Evolutionary conservation across 2,329 filamentous ascomycete species (phyloP).

Genomic region (Aspergillus sp.): DNA sequence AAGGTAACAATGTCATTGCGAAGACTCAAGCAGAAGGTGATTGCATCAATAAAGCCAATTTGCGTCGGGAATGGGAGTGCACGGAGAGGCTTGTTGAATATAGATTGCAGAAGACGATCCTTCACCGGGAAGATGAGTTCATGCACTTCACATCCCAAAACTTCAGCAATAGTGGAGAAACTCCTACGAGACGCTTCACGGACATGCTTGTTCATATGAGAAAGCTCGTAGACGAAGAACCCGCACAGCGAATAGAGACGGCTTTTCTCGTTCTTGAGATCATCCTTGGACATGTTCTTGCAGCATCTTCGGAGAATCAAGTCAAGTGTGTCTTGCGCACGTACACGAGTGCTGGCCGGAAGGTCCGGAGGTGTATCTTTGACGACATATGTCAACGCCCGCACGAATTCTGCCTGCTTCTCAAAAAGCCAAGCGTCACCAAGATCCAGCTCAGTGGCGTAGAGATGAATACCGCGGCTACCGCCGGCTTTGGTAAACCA

Average conservation of each 20-base stretch:
- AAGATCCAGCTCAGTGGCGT: conserved; percentile 81
- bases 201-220: conserved; percentile 94
- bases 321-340: conserved; percentile 80
- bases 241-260: conserved; percentile 76
- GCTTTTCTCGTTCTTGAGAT: conserved; percentile 66
- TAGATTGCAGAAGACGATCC: conserved; percentile 82
- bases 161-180: conserved; percentile 76
- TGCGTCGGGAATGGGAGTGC: conserved; percentile 92
- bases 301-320: conserved; percentile 76
- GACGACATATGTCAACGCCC: conserved; percentile 93
- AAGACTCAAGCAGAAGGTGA: conserved; percentile 89
- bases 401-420: conserved; percentile 83
- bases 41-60: conserved; percentile 97
- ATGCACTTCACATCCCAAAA: conserved; percentile 75
- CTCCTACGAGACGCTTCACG: conserved; percentile 81
- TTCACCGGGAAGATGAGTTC: conserved; percentile 88
- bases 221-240: conserved; percentile 82
- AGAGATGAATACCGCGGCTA: conserved; percentile 81
- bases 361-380: conserved; percentile 97
- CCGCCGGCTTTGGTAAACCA: conserved; percentile 98
- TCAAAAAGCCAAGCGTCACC: conserved; percentile 79
- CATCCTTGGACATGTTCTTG: conserved; percentile 75
- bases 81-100: conserved; percentile 91
- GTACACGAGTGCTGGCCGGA: conserved; percentile 80
- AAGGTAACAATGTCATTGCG: conserved; percentile 88